phyloP scores from a whole-genome alignment of 2,329 filamentous ascomycete genomes.

The Dactylella cylindrospora region DNA sequence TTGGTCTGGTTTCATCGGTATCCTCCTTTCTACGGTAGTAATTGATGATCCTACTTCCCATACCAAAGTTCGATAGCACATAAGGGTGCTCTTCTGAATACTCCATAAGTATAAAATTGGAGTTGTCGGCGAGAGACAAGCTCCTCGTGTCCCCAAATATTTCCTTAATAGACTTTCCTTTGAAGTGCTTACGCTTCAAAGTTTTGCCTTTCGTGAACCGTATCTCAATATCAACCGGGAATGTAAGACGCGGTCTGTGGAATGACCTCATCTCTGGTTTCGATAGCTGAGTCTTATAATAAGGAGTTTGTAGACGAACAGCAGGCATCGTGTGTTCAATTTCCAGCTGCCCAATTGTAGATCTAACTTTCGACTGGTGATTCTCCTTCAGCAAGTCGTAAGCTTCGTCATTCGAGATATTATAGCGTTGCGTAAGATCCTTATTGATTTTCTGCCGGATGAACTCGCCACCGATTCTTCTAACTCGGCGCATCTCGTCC shows the following conservation, averaged over 20 bases:
- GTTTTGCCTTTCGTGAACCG: slow-evolving; percentile 71
- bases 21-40: slow-evolving; percentile 87
- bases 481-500: slow-evolving; percentile 61
- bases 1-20: slow-evolving; percentile 56
- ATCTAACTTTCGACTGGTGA: slow-evolving; percentile 91
- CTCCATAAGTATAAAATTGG: slow-evolving; percentile 82
- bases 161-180: slow-evolving; percentile 74
- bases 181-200: slow-evolving; percentile 79
- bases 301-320: slow-evolving; percentile 82
- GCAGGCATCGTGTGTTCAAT: slow-evolving; percentile 94
- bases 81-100: slow-evolving; percentile 93
- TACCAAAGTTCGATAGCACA: slow-evolving; percentile 92
- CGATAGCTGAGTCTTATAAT: slow-evolving; percentile 79
- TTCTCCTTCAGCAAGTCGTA: slow-evolving; percentile 97
- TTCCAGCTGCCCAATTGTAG: slow-evolving; percentile 84
- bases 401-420: slow-evolving; percentile 92
- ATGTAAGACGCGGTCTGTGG: slow-evolving; percentile 76
- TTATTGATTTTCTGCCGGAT: slow-evolving; percentile 67
- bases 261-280: slow-evolving; percentile 74
- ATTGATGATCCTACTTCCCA: slow-evolving; percentile 94
- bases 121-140: slow-evolving; percentile 84
- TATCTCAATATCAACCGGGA: slow-evolving; percentile 69
- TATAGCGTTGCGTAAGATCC: slow-evolving; percentile 79
- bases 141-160: slow-evolving; percentile 79
- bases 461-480: slow-evolving; percentile 60